These are phyloP conservation scores for Ceratopteris richardii DNA, from an alignment of 75 land plant genomes.

Conservation along the genomic window DNA sequence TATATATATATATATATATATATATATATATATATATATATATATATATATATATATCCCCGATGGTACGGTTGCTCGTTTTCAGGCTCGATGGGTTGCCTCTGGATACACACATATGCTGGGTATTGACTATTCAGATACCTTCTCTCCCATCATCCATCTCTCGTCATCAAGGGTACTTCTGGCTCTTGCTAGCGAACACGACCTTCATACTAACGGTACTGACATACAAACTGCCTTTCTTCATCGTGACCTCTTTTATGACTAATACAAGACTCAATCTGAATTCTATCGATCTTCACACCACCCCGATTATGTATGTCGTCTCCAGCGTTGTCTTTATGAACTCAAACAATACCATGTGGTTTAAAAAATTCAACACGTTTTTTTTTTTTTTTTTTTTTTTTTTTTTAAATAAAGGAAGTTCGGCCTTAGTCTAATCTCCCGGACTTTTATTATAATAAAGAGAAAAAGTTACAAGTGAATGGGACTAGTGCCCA, in stretches of 20 bases:
- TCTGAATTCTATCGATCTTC: neutral
- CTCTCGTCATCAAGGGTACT: constrained; percentile 6
- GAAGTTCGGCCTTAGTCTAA: too few relatives aligned
- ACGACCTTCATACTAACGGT: constrained; percentile 14
- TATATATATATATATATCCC: neutral
- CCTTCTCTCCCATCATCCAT: constrained; percentile 13
- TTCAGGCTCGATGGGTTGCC: too few relatives aligned
- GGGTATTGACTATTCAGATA: constrained; percentile 11
- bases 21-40: neutral
- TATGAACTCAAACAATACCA: too few relatives aligned
- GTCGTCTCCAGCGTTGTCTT: too few relatives aligned
- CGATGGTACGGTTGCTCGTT: neutral
- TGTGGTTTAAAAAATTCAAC: too few relatives aligned
- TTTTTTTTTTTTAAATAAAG: too few relatives aligned
- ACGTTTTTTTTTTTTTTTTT: too few relatives aligned
- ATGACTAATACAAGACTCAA: constrained; percentile 12
- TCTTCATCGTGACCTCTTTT: constrained; percentile 1
- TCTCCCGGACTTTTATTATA: too few relatives aligned
- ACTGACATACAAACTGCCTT: constrained; percentile 13
- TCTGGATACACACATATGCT: too few relatives aligned
- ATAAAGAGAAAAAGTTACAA: too few relatives aligned
- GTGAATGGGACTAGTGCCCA: too few relatives aligned
- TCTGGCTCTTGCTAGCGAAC: constrained; percentile 13
- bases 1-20: too few relatives aligned
- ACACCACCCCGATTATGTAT: neutral